These are phyloP conservation scores for Ustilago vetiveriae DNA, from an alignment of 1,284 basidiomycete genomes.

Conservation along the genomic window DNA sequence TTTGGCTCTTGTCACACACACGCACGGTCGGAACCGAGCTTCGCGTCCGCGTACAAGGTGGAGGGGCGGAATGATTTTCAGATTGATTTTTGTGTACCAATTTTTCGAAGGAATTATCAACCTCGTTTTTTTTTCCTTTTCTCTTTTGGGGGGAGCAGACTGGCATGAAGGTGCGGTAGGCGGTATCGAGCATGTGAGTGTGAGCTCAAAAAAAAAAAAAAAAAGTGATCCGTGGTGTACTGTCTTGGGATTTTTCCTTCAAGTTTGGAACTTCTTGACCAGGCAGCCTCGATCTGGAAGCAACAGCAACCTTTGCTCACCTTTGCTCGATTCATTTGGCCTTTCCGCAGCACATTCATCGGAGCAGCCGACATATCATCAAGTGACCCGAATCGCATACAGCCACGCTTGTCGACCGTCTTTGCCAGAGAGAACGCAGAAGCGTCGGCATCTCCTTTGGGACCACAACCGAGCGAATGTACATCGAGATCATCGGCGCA, in stretches of 20 bases:
- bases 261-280: slow-evolving; percentile 4
- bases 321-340: no score
- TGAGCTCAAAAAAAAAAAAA: no score
- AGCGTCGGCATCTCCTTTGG: not conserved
- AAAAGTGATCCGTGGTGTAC: slow-evolving; percentile 15
- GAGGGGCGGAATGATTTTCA: not conserved
- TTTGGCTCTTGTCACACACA: not conserved
- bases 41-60: not conserved
- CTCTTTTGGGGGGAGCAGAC: no score
- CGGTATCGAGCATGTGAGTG: no score
- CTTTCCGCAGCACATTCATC: slow-evolving; percentile 1
- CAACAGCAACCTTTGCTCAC: no score
- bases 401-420: no score
- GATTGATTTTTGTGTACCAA: not conserved
- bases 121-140: no score
- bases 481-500: not conserved
- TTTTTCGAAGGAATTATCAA: not conserved
- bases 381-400: not conserved
- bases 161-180: no score
- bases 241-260: slow-evolving; percentile 25
- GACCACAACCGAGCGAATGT: slow-evolving; percentile 3
- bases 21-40: slow-evolving; percentile 13
- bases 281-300: not conserved
- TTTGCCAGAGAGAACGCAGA: no score
- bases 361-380: not conserved